Percentiles rank a stretch among this genome's conserved stretches.
phyloP scores from a whole-genome alignment of 2,329 filamentous ascomycete genomes.

The Ceratocystis cacaofunesta region DNA sequence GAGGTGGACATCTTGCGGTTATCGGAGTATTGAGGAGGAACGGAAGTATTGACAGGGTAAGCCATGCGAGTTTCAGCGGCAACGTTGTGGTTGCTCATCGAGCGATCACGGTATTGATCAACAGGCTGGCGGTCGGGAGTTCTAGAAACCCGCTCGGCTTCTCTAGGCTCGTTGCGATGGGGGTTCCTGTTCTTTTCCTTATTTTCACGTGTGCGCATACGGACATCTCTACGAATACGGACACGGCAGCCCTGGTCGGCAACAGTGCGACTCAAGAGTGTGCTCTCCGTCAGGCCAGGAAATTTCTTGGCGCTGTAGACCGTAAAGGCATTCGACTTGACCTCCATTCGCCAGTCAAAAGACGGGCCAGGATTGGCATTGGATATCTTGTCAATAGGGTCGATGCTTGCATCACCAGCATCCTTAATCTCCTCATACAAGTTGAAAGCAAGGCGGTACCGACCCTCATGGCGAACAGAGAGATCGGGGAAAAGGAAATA shows the following conservation, averaged over 20 bases:
- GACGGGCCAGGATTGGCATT: conserved; percentile 32
- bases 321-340: conserved; percentile 73
- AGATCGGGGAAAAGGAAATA: conserved; percentile 98
- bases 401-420: conserved; percentile 57
- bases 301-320: conserved; percentile 98
- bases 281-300: conserved; percentile 82
- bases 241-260: conserved; percentile 95
- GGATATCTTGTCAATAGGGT: conserved; percentile 25
- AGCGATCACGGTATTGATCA: conserved; percentile 35
- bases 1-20: conserved; percentile 2
- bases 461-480: conserved; percentile 87
- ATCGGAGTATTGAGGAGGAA: conserved; percentile 6
- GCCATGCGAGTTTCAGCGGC: conserved; percentile 18
- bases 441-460: conserved; percentile 81
- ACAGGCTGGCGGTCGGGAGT: conserved; percentile 22
- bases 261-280: conserved; percentile 71
- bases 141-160: conserved; percentile 24
- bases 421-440: conserved; percentile 91
- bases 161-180: conserved; percentile 44
- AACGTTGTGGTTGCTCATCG: conserved; percentile 44
- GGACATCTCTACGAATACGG: conserved; percentile 82
- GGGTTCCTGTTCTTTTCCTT: conserved; percentile 38
- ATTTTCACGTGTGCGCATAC: conserved; percentile 71
- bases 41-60: conserved; percentile 2
- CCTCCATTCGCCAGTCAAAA: conserved; percentile 76